Evolutionary conservation across 2,329 filamentous ascomycete genomes (phyloP), one percentile per base, ranked within the genome.

Genomic region (Paecilomyces dactylethromorphus): DNA sequence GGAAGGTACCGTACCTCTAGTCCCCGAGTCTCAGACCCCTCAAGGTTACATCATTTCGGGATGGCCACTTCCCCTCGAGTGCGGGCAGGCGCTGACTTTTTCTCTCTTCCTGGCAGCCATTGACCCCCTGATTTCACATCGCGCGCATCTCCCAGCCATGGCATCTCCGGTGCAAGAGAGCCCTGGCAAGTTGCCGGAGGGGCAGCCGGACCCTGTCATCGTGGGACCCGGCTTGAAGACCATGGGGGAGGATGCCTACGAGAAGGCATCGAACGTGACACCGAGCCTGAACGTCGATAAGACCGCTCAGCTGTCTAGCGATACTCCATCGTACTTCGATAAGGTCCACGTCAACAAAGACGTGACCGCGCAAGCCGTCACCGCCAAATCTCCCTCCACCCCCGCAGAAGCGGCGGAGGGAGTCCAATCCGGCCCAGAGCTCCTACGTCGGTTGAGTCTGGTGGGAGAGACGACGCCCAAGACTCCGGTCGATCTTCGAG

Each of bases 381-480:
- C 61, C 60, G 58, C 59, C 65, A 32, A 62, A 60, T 63, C 65
- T 49, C 65, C 69, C 13, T 63, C 62, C 62, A 78, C 74, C 24
- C 74, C 76, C 2, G 69, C 74, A 3, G 73, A 81, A 56, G 73
- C 73, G 24, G 76, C 74, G 13, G 76, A 74, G 53, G 79, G 78
- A 59, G 78, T 77, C 39, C 74, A 71, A 51, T 77, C 77, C 2
- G 78, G 77, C 13, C 77, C 79, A 58, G 82, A 84, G 35, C 68
- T 84, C 39, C 69, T 84, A 52, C 78, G 79, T 56, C 80, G 81
- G n/a, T 66, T 84, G 62, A 84, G 81, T 64, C 69, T 82, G 24
- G 67, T 74, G 58, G 69, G 74, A 59, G 64, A 64, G 18, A 67
- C 70, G 2, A 71, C 71, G 55, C 75, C 78, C 33, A 66, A 69